Percentiles rank a stretch among this genome's conserved stretches.
phyloP scores from a whole-genome alignment of 768 basidiomycete genomes.

The Sarcomyxa edulis region DNA sequence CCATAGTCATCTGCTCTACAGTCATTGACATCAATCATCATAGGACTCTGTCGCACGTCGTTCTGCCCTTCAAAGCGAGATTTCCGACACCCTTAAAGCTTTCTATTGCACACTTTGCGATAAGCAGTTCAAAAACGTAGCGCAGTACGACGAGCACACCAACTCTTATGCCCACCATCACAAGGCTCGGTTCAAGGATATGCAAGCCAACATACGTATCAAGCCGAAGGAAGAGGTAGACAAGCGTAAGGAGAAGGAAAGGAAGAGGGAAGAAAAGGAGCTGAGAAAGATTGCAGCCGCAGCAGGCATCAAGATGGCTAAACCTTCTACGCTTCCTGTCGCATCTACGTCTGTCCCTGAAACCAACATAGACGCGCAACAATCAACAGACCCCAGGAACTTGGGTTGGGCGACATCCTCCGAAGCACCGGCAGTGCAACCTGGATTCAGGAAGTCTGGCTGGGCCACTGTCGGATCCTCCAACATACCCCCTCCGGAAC shows the following conservation, averaged over 20 bases:
- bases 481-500: constrained; percentile 8
- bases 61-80: constrained; percentile 61
- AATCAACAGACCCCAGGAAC: constrained; percentile 28
- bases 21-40: background rate
- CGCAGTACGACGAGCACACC: constrained; percentile 86
- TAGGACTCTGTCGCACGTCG: constrained; percentile 64
- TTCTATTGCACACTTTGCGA: constrained; percentile 85
- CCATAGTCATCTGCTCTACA: background rate
- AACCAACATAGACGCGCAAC: constrained; percentile 21
- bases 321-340: constrained; percentile 24
- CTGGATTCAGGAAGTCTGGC: constrained; percentile 38
- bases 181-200: constrained; percentile 75
- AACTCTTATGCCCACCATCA: constrained; percentile 88
- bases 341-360: constrained; percentile 13
- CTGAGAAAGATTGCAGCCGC: constrained; percentile 80
- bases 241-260: constrained; percentile 79
- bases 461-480: constrained; percentile 43
- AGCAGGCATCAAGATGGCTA: constrained; percentile 68
- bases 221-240: constrained; percentile 64
- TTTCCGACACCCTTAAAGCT: constrained; percentile 59
- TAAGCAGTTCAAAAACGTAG: constrained; percentile 82
- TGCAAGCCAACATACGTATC: constrained; percentile 71
- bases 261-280: constrained; percentile 82
- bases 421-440: constrained; percentile 14
- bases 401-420: constrained; percentile 44